Evolutionary conservation across 257 asterid genomes (phyloP), one percentile per base, ranked within the genome.

Genomic region (Ballota nigra): DNA sequence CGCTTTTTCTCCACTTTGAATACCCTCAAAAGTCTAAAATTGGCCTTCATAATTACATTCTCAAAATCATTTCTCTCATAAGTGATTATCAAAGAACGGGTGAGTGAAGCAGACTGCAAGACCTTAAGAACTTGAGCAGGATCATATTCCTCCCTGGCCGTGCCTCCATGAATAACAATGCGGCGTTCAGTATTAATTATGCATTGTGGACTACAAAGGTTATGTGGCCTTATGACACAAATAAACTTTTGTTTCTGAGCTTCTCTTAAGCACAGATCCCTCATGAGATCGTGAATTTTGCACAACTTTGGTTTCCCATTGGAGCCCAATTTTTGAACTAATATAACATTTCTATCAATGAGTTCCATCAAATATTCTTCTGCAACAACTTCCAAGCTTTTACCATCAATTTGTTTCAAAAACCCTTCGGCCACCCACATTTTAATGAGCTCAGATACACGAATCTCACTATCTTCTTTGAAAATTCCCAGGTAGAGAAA

Each of bases 351-450:
- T 40, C 47, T 40, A 11, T 40, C 47, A 40, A 40, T 40, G 11
- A 40, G 47, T 40, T 40, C 47, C 47, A 10, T 40, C n/a, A 40
- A 12, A 12, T 40, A 40, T 40, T 10, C n/a, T 40, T 40, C n/a
- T 40, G 47, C 47, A 40, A 40, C 15, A 40, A 40, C 47, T 72
- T 33, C 77, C 77, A 72, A 6, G 8, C 73, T 19, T 36, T 26
- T 19, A 15, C 53, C 73, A 49, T 52, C 73, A 62, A 68, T 52
- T 19, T 47, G 9, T 5, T 41, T 41, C 16, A 41, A 16, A 41
- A 41, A 41, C 16, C 49, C 49, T 41, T 41, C 49, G n/a, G 16
- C 49, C 49, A 12, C 49, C 49, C 49, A 41, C 12, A 41, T 16
- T 12, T 41, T 41, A 41, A 41, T 41, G 49, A 41, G 49, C 49